Base-by-base conservation (phyloP, 352 stramenopile species). In the Globisporangium cystogenes region DNA sequence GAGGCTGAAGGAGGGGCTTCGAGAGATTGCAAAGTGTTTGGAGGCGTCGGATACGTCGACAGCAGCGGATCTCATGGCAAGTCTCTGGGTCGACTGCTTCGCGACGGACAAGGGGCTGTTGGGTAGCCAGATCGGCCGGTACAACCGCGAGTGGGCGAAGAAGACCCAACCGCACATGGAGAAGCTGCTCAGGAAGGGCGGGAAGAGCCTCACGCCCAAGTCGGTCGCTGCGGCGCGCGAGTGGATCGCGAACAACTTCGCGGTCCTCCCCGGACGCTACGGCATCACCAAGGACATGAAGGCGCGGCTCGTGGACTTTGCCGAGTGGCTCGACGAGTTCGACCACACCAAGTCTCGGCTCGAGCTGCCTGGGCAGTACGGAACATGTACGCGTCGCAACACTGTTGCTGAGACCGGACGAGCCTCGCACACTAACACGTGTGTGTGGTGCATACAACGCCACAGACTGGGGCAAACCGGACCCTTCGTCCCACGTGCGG, bases 211-310 rank as follows among this genome's bases (percentile, higher is more conserved):
- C 46, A 84, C 65, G 11, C 43, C 54, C 2, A 86, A 88, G 66
- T 76, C 59, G 2, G 68, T 93, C 0, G 58, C 69, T 16, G 57
- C 72, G 15, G 78, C 80, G 8, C 61, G 77, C 16, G 76, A 87
- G 33, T 93, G 82, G 82, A 78, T 91, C 35, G 61, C 56, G 15
- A 87, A 78, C 35, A 72, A 79, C 41, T 93, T 93, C 53, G 68
- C 65, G 11, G 82, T 91, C n/a, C 65, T 70, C 1, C 78, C 82
- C 7, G 82, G 82, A 3, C 84, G 68, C 46, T 75, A 77, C 29
- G 80, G 80, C 6, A 91, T 93, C 29, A 82, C 76, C 1, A 86
- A 83, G 26, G 78, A 93, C 43, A 91, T 90, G 82, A 90, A 90
- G 42, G 74, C 67, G 14, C 72, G 82, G n/a, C 60, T 95, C 14